Percentiles rank a stretch among this genome's conserved stretches.
Evolutionary conservation across 768 basidiomycete species (phyloP).

Genomic region (Mycena epipterygia): DNA sequence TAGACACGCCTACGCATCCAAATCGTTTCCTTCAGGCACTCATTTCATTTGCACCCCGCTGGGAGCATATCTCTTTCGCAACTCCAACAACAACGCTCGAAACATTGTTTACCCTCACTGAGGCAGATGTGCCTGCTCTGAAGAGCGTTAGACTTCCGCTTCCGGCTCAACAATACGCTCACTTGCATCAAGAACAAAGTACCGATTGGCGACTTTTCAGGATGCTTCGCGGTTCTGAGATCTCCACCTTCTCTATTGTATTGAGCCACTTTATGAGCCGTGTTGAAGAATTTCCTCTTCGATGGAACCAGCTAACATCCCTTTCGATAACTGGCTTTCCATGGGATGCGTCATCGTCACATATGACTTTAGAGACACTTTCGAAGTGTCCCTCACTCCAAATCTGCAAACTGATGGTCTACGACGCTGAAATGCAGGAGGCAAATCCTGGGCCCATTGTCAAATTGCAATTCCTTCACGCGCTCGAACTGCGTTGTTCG

Average conservation of each 20-base stretch:
- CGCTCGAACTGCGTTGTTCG: neutral
- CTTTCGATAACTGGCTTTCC: neutral
- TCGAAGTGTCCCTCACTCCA: neutral
- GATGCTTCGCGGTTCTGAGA: neutral
- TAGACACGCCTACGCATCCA: neutral
- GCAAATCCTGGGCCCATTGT: neutral
- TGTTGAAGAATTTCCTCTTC: neutral
- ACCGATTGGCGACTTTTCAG: neutral
- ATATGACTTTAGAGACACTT: neutral
- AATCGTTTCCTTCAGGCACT: neutral
- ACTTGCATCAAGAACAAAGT: too few relatives aligned
- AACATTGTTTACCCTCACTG: neutral
- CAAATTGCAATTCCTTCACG: neutral
- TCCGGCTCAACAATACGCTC: neutral
- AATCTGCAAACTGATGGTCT: neutral
- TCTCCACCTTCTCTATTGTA: neutral
- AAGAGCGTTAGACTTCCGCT: neutral
- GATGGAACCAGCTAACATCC: neutral
- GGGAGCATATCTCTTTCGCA: neutral
- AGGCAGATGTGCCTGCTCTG: neutral
- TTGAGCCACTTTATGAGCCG: neutral
- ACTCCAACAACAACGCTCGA: neutral
- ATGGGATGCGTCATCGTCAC: neutral
- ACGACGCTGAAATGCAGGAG: neutral
- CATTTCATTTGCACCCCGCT: neutral